phyloP scores from a whole-genome alignment of 495 filamentous ascomycete genomes.

The Trichoderma reesei region DNA sequence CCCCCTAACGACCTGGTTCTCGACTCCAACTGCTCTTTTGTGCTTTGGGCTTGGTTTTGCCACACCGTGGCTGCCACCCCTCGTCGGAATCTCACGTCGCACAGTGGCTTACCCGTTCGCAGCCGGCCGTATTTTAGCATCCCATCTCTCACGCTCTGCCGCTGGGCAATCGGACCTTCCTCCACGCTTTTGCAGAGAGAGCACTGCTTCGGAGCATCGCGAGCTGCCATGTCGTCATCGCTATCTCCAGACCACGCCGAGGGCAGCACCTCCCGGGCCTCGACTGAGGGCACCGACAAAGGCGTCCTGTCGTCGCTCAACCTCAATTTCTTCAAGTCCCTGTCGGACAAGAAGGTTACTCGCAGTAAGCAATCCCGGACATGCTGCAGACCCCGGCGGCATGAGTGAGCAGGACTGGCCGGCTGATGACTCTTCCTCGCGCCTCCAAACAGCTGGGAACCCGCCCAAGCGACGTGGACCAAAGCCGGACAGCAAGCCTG shows the following conservation, averaged over 20 bases:
- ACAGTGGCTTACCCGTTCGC: slow-evolving; percentile 31
- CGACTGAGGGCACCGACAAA: slow-evolving; percentile 30
- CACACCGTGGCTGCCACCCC: slow-evolving; percentile 1
- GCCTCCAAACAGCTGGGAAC: slow-evolving; percentile 55
- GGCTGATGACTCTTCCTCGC: slow-evolving; percentile 9
- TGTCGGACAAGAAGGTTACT: slow-evolving; percentile 54
- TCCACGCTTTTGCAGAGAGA: slow-evolving; percentile 17
- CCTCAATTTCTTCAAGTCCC: slow-evolving; percentile 46
- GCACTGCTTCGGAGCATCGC: background rate
- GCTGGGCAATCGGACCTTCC: slow-evolving; percentile 24
- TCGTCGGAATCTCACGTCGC: slow-evolving; percentile 3
- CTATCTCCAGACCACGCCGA: slow-evolving; percentile 26
- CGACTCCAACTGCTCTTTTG: background rate
- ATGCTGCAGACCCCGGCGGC: background rate
- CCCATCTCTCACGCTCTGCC: slow-evolving; percentile 26
- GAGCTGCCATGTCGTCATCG: slow-evolving; percentile 33
- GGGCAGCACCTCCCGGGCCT: slow-evolving; percentile 23
- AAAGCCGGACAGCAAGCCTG: slow-evolving; percentile 94
- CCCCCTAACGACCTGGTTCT: background rate
- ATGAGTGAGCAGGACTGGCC: background rate
- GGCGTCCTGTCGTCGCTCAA: slow-evolving; percentile 44
- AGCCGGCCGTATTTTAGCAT: slow-evolving; percentile 16
- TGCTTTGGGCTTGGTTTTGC: background rate
- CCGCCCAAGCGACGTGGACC: slow-evolving; percentile 83
- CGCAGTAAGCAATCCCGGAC: slow-evolving; percentile 29